phyloP scores from a whole-genome alignment of 257 asterid genomes.

The Ajuga chamaepitys region DNA sequence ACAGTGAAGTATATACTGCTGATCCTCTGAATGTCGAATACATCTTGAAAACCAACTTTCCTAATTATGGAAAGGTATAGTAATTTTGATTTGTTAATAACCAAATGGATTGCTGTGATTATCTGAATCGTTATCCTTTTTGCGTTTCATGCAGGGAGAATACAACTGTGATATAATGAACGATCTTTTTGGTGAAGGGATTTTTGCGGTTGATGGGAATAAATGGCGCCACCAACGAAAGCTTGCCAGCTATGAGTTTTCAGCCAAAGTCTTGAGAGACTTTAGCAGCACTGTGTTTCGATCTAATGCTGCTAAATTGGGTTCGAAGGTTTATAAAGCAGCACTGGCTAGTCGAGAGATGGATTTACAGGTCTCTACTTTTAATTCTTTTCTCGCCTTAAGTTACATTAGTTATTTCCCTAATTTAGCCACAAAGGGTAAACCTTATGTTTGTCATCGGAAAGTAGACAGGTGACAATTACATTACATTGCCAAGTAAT shows the following conservation, averaged over 20 bases:
- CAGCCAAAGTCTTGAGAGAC: conserved; percentile 30
- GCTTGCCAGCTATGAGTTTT: conserved; percentile 42
- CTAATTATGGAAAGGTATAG: conserved; percentile 36
- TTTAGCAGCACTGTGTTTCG: conserved; percentile 35
- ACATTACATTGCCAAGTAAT: not conserved
- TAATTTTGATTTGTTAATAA: not conserved
- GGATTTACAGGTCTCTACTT: conserved; percentile 30
- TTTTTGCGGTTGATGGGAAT: conserved; percentile 40
- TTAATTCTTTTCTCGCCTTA: not conserved
- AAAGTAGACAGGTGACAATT: not conserved
- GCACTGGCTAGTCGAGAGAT: conserved; percentile 15
- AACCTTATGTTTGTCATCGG: not conserved
- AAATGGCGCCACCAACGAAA: conserved; percentile 39
- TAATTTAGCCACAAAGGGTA: not conserved
- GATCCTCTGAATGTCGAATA: conserved; percentile 35
- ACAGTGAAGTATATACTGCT: conserved; percentile 24
- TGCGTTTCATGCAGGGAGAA: conserved; percentile 22
- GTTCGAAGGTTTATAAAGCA: conserved; percentile 17
- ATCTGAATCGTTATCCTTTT: not conserved
- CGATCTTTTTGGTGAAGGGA: conserved; percentile 44
- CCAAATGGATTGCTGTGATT: not conserved
- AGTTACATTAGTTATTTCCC: not conserved
- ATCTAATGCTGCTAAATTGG: conserved; percentile 29
- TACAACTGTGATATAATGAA: conserved; percentile 22
- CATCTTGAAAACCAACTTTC: conserved; percentile 33